These are phyloP conservation scores for Boeremia exigua DNA, from an alignment of 2,329 filamentous ascomycete genomes.

Conservation along the genomic window DNA sequence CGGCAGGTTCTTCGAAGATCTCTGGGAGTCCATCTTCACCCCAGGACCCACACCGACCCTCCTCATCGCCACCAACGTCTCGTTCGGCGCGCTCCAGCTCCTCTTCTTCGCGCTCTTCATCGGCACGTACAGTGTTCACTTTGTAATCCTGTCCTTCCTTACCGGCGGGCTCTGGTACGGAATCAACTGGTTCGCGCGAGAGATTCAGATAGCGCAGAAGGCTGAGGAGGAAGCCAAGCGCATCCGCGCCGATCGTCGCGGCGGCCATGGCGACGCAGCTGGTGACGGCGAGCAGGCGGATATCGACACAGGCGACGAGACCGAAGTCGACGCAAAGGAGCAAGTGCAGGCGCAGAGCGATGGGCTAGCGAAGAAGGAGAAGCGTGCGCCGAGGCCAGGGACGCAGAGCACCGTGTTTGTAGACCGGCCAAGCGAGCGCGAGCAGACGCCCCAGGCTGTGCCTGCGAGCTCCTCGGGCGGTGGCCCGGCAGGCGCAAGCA, in stretches of 20 bases:
- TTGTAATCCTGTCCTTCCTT: constrained; percentile 78
- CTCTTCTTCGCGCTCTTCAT: constrained; percentile 77
- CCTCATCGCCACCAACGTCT: constrained; percentile 85
- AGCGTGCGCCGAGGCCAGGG: constrained; percentile 8
- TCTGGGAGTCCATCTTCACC: constrained; percentile 93
- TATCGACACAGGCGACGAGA: constrained; percentile 55
- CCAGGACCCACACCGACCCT: constrained; percentile 88
- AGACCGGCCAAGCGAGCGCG: constrained; percentile 32
- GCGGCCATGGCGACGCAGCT: constrained; percentile 51
- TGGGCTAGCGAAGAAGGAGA: constrained; percentile 23
- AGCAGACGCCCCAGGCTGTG: constrained; percentile 27
- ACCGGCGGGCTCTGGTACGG: constrained; percentile 86
- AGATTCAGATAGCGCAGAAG: constrained; percentile 57
- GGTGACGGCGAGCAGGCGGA: constrained; percentile 39
- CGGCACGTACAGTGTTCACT: constrained; percentile 87
- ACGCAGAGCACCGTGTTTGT: constrained; percentile 45
- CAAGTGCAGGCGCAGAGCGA: constrained; percentile 31
- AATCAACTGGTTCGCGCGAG: constrained; percentile 95
- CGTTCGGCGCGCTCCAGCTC: constrained; percentile 84
- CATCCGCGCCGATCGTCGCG: constrained; percentile 48
- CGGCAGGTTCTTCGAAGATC: constrained; percentile 67
- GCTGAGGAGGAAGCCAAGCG: constrained; percentile 59
- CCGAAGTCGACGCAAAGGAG: constrained; percentile 51
- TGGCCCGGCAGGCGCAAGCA: constrained; percentile 23
- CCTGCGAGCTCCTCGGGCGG: constrained; percentile 19